Base-by-base conservation (phyloP, 2,329 filamentous ascomycete genomes). In the Pestalotiopsis sp. region DNA sequence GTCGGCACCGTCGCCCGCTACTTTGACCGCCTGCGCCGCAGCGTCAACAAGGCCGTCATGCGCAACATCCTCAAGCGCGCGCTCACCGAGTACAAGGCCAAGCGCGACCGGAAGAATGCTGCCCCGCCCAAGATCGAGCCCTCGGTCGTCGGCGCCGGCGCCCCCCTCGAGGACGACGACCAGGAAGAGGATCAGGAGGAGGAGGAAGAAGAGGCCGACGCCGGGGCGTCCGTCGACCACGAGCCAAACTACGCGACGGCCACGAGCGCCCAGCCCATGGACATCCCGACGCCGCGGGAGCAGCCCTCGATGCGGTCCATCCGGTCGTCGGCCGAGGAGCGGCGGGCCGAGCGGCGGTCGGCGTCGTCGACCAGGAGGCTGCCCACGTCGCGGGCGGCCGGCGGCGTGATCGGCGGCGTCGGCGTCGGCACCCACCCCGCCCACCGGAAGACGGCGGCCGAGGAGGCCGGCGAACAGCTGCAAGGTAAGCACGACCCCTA, bases 11-110 rank as follows among this genome's bases (percentile, higher is more conserved):
- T 79, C 14, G 77, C 75, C n/a, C 74, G 75, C 52, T 80, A 80
- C 70, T 80, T 80, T 69, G 78, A 80, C 70, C 74, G 78, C 14
- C 75, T 80, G 23, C 76, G 78, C 25, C 73, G 78, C 39, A 80
- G 80, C 57, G 78, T 80, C 73, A 80, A 80, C 73, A 79, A 79
- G 72, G 78, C 78, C 1, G 78, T 75, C 69, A 80, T 80, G 78
- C 77, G 78, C 31, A 78, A 80, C 68, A 77, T 78, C 25, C 72
- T 80, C 41, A 73, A 77, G 49, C 77, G 75, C 52, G 78, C 78
- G 7, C 68, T 80, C 31, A 76, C 78, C 60, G 77, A 78, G 64
- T 80, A 80, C 70, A 36, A 39, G 20, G 17, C 61, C 13, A 64
- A 64, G 61, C 27, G 61, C 11, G 61, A 64, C 41, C 45, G 25